Evolutionary conservation across 108 stramenopile species (phyloP), one percentile per base, ranked within the genome.

Genomic region (Fragilaria crotonensis): DNA sequence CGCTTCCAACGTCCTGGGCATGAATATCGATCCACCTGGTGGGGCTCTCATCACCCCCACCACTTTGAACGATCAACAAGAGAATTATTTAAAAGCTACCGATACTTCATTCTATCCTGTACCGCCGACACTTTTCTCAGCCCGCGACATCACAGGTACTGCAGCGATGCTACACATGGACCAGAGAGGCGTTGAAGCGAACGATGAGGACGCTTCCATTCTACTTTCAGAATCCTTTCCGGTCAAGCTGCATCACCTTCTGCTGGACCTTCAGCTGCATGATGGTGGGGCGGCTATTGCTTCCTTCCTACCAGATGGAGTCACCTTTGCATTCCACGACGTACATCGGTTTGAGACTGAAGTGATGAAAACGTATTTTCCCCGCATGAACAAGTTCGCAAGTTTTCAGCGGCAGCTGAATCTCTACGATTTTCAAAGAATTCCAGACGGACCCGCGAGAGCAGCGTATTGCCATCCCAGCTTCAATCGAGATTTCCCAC

Each of bases 351-450:
- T 87, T 53, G 67, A 76, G 3, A 46, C 61, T 19, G 57, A 74
- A 20, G 47, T 89, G 28, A 77, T 96, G 83, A 52, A 26, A 1
- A 1, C 2, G 2, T 25, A 25, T 25, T 25, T 52, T 21, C 90
- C 89, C 4, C 58, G 55, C 18, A 89, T 86, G 66, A 81, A 78
- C 41, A 86, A 83, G 57, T 74, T 79, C 49, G 72, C 83, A n/a
- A 74, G 73, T 25, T 93, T 95, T 61, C 93, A 96, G 58, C 47
- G 92, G 22, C 93, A 96, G 67, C 72, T 96, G 30, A 93, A 96
- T 57, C 64, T 91, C 2, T 87, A 91, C 54, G 80, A 72, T 17
- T 87, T 91, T 64, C 33, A 58, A 30, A 77, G 81, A 28, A 69
- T 85, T n/a, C 80, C 73, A 5, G 51, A 66, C n/a, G 89, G 89